Evolutionary conservation across 2,329 filamentous ascomycete genomes (phyloP), one percentile per base, ranked within the genome.

Genomic region (Hymenoscyphus infarciens): DNA sequence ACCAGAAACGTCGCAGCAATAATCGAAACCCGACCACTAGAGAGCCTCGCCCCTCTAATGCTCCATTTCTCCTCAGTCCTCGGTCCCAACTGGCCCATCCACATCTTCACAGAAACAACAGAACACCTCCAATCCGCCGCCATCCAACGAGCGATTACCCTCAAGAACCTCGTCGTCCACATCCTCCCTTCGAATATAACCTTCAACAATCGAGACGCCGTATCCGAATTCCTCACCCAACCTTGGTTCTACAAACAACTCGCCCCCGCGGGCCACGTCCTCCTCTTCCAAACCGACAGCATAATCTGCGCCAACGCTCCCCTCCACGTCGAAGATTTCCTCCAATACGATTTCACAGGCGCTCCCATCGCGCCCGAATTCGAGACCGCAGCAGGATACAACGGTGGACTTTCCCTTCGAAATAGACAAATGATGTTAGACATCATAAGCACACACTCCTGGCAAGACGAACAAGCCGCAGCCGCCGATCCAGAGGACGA

Each of bases 81-180:
- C 10, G 77, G 77, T 1, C 77, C 77, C 31, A 61, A 65, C 22
- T 80, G 78, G 77, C 76, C 77, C 16, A 73, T 80, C 35, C 70
- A 77, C 39, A 71, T 79, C 54, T 77, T 75, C 66, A 79, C 77
- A 33, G 38, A 60, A 22, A 56, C 35, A 56, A 66, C 56, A 62
- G 65, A 11, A 66, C 22, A 33, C 10, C 33, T 67, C 61, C 54
- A 64, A 67, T 74, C 73, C 1, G 68, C 71, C 2, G 57, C 75
- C 27, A 75, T 77, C 67, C 66, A 69, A n/a, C 76, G 75, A 5
- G 71, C 72, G 5, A 66, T 77, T 25, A 64, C 68, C 8, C 60
- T 67, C 8, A 65, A 70, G 13, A 62, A 66, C 22, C 70, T 79
- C 64, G 67, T 72, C 56, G 70, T 79, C 57, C 72, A 73, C 27